Evolutionary conservation across 495 filamentous ascomycete species (phyloP), one percentile per base, ranked within the genome.

Genomic region (Tuber umbilicatum): DNA sequence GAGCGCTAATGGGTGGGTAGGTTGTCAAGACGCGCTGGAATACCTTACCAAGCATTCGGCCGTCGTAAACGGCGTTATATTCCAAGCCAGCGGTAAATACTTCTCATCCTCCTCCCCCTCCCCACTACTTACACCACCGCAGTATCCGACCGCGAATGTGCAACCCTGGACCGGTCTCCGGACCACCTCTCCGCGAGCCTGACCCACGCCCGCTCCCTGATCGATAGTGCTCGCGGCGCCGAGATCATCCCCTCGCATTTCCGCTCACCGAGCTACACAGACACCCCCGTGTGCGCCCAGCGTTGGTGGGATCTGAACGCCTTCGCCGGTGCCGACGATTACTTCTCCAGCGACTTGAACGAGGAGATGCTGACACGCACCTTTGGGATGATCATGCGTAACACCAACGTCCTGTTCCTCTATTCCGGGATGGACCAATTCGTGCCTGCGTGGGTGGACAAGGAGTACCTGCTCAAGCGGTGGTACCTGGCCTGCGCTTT

Each of bases 21-120:
- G 95, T 2, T 93, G 91, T 75, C 95, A 97, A 85, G 93, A 97
- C 80, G 89, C 92, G 43, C 87, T 97, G 83, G 89, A 92, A 73
- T 97, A 95, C 80, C 83, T 92, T 70, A 84, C 83, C 43, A 80
- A 83, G 17, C 74, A 83, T 70, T 75, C 82, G n/a, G 74, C 77
- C 67, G 76, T 81, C 72, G 68, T 64, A 64, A 64, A 64, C 3
- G 55, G 55, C 16, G 23, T 74, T 67, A 74, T 42, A 37, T 67
- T 37, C 40, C 27, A 69, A 70, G 89, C 91, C 16, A 92, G 89
- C 55, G 94, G 55, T 64, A 6, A 4, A 5, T 64, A 64, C 27
- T 27, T 6, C 14, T 27, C 55, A 1, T 19, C 14, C 55, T 14
- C 55, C 14, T 19, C 55, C 9, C 31, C 23, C 10, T 10, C n/a